Conservation (phyloP, 495 filamentous ascomycete genomes). For the Aspergillus olivimuriae region DNA sequence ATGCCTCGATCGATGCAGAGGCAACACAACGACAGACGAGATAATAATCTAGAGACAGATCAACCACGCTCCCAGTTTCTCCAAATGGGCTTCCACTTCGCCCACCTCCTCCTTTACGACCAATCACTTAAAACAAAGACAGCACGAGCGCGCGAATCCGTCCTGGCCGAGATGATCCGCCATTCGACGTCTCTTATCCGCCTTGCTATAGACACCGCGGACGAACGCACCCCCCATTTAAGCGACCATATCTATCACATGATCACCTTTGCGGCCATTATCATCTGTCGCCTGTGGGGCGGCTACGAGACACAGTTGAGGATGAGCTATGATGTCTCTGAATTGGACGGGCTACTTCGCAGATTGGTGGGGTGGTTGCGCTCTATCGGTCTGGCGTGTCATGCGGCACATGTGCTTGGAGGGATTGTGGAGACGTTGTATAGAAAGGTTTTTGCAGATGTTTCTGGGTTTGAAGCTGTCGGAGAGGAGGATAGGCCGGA, state of each 20-base stretch:
- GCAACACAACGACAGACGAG: background rate
- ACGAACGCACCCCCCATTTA: slow-evolving; percentile 39
- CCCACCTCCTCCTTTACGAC: slow-evolving; percentile 36
- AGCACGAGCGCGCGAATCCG: slow-evolving; percentile 27
- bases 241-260: slow-evolving; percentile 46
- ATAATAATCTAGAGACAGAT: slow-evolving; percentile 13
- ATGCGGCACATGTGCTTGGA: slow-evolving; percentile 38
- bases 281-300: slow-evolving; percentile 32
- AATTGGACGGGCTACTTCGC: slow-evolving; percentile 27
- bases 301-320: slow-evolving; percentile 29
- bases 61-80: slow-evolving; percentile 44
- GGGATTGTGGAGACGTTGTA: no score
- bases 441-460: no score
- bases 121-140: slow-evolving; percentile 32
- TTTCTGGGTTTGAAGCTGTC: no score
- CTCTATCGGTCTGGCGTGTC: slow-evolving; percentile 37
- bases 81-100: slow-evolving; percentile 43
- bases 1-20: no score
- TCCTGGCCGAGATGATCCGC: slow-evolving; percentile 37
- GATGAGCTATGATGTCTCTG: slow-evolving; percentile 18
- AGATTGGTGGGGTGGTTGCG: slow-evolving; percentile 36
- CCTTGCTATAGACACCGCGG: slow-evolving; percentile 41
- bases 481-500: no score
- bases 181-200: slow-evolving; percentile 35
- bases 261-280: slow-evolving; percentile 40